Base-by-base conservation (phyloP, 805 yeast genomes). In the Metschnikowia noctiluminum region DNA sequence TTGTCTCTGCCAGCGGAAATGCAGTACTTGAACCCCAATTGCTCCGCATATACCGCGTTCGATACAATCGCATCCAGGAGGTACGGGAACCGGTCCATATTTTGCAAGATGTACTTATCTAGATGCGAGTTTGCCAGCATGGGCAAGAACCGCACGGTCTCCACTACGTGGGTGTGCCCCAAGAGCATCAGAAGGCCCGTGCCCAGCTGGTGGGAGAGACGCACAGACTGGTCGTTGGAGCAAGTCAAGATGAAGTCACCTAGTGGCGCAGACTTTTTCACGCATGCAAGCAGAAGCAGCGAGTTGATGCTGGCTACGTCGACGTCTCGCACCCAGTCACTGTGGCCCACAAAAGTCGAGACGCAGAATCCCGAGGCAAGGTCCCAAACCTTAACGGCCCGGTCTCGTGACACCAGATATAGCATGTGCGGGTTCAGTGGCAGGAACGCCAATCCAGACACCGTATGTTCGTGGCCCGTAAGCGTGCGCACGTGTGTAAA, bases 121-220 rank as follows among this genome's bases (percentile, higher is more conserved):
- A 88, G 60, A 50, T 70, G 71, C 28, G 58, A 54, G 58, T 79
- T 76, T 6, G 84, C 68, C 0, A 64, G 52, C 38, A 61, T 53
- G 0, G 96, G 96, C 14, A 90, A 75, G 53, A 89, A 82, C 38
- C 76, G 76, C 9, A 80, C 84, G 36, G 80, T 77, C 61, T 91
- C 97, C 11, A 91, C 77, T 12, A 89, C 97, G 66, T 89, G 96
- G 13, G 77, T 76, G 66, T 91, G 97, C 0, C 95, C 96, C 16
- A 83, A 62, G 61, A 89, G 76, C 39, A 82, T 68, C 0, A 87
- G 80, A 7, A 84, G 64, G 1, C 89, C 89, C 1, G 82, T 81
- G 0, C 91, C 91, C 0, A 85, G 74, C 21, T 73, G 74, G 64
- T 84, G 87, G 0, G 89, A 78, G 27, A 89, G 65, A 58, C 96